Percentiles rank a stretch among this genome's conserved stretches.
These are phyloP conservation scores for Eucalyptus marginata DNA, from an alignment of 345 rosid species.

Conservation along the genomic window DNA sequence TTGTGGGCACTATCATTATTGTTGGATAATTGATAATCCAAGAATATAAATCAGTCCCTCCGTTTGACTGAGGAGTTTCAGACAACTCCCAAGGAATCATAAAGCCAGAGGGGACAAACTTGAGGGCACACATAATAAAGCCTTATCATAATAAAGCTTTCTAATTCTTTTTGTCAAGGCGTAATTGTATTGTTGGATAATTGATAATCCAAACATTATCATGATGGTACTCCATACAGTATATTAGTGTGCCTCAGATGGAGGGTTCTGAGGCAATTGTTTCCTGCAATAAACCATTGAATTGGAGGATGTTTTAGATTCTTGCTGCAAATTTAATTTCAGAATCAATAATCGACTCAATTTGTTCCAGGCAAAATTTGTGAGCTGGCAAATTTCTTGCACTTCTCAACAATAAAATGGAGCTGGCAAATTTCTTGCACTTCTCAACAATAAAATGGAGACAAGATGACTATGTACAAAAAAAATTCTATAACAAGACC, in stretches of 20 bases:
- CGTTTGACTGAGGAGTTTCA: constrained; percentile 68
- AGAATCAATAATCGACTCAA: not conserved
- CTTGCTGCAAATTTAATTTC: not conserved
- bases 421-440: not conserved
- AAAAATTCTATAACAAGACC: not conserved
- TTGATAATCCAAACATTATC: not conserved
- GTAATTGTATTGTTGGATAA: not conserved
- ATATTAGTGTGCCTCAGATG: not conserved
- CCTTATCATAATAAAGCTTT: not conserved
- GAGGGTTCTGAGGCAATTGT: not conserved
- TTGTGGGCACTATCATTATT: not conserved
- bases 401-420: not conserved
- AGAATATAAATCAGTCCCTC: constrained; percentile 64
- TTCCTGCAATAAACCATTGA: not conserved
- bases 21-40: not conserved
- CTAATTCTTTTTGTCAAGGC: not conserved
- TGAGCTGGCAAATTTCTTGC: not conserved
- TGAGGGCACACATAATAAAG: constrained; percentile 25
- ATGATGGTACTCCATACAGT: not conserved
- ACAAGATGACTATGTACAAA: not conserved
- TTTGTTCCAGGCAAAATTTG: not conserved
- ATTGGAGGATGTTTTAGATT: not conserved
- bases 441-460: not conserved
- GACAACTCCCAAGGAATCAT: constrained; percentile 74
- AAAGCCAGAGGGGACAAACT: constrained; percentile 89